phyloP scores from a whole-genome alignment of 768 basidiomycete species.

The Phlegmacium glaucopus region DNA sequence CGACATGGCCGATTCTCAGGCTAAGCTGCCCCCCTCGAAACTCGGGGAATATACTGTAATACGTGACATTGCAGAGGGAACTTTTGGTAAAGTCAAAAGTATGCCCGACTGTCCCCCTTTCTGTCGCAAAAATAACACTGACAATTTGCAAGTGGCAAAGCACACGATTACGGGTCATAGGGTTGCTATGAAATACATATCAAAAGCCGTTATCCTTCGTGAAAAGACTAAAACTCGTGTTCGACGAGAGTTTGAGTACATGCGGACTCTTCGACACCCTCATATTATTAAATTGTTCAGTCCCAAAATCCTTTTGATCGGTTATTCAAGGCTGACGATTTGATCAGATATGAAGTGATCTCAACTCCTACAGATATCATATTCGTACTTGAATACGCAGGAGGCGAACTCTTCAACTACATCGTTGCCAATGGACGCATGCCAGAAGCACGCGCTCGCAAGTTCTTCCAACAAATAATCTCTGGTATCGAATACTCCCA shows the following conservation, averaged over 20 bases:
- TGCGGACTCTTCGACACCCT: conserved; percentile 89
- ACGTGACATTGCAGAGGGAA: conserved; percentile 90
- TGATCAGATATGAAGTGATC: conserved; percentile 75
- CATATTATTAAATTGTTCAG: conserved; percentile 98
- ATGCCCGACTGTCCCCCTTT: conserved; percentile 31
- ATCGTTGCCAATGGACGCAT: conserved; percentile 94
- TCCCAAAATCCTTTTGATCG: conserved; percentile 11
- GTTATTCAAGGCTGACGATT: conserved; percentile 7
- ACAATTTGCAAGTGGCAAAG: conserved; percentile 64
- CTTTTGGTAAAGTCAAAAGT: conserved; percentile 99
- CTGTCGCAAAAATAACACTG: not conserved
- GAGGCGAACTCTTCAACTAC: conserved; percentile 97
- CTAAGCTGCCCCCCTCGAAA: conserved; percentile 56
- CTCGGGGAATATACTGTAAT: conserved; percentile 91
- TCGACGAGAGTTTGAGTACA: conserved; percentile 94
- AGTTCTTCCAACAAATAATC: conserved; percentile 98
- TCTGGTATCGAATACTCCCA: conserved; percentile 98
- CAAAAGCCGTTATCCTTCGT: conserved; percentile 87
- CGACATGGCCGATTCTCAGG: conserved; percentile 28
- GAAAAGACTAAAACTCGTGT: conserved; percentile 92
- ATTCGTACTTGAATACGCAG: conserved; percentile 96
- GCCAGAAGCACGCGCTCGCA: conserved; percentile 80
- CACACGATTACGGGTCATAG: conserved; percentile 94
- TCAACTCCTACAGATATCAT: conserved; percentile 95
- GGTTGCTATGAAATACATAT: conserved; percentile 98